phyloP scores from a whole-genome alignment of 1,284 basidiomycete genomes.

The Malassezia pachydermatis region DNA sequence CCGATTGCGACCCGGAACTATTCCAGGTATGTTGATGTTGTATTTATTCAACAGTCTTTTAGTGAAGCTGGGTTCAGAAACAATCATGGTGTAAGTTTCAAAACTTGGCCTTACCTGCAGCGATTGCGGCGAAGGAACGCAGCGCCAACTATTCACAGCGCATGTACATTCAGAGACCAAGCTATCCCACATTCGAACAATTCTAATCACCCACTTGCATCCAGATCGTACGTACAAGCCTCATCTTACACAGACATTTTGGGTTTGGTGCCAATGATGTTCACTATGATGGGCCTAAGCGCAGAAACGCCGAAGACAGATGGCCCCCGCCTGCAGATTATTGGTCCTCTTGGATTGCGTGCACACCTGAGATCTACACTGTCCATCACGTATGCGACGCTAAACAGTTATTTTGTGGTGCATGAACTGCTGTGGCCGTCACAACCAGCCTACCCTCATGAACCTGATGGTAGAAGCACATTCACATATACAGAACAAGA shows the following conservation, averaged over 20 bases:
- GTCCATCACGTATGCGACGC: conserved; percentile 36
- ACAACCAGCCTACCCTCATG: conserved; percentile 20
- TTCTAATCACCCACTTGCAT: conserved; percentile 44
- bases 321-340: conserved; percentile 31
- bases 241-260: conserved; percentile 21
- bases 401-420: conserved; percentile 36
- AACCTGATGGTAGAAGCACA: background rate
- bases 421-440: conserved; percentile 42
- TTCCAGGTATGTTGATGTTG: conserved; percentile 22
- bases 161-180: conserved; percentile 33
- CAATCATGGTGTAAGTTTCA: conserved; percentile 29
- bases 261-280: conserved; percentile 40
- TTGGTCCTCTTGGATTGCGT: conserved; percentile 38
- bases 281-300: conserved; percentile 37
- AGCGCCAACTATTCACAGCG: conserved; percentile 32
- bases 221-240: conserved; percentile 24
- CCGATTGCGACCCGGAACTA: conserved; percentile 40
- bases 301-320: background rate
- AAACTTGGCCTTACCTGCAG: conserved; percentile 4
- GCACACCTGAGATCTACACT: conserved; percentile 39
- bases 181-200: conserved; percentile 32
- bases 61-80: conserved; percentile 32
- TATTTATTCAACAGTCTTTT: conserved; percentile 19
- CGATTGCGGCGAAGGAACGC: conserved; percentile 46
- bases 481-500: conserved; percentile 13